Base-by-base conservation (phyloP, 1,284 basidiomycete species). In the Porogramme epimiltina region DNA sequence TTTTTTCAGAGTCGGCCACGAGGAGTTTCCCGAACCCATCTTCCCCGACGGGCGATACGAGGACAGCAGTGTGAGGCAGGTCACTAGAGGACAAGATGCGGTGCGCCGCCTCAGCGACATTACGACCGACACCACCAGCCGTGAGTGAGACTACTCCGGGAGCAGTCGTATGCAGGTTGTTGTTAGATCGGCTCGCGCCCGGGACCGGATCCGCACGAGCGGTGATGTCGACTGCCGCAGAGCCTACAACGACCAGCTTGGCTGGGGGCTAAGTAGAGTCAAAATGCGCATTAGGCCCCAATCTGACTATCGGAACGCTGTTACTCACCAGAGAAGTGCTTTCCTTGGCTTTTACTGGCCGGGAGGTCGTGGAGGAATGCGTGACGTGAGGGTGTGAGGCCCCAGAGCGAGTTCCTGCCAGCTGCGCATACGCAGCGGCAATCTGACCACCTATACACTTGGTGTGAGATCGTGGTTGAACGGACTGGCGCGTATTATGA, bases 41-140 rank as follows among this genome's bases (percentile, higher is more conserved):
- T 42, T 77, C 63, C 0, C 85, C 89, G 19, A 88, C 68, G 6
- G 83, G 80, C 10, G 89, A 81, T 2, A 92, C 68, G 37, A 92
- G 72, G 5, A 87, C 58, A 0, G 78, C 75, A 2, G 62, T 49
- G 15, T 59, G 38, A 18, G 75, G 67, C 15, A 67, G 52, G 11
- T 62, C 62, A 22, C 70, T 60, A 22, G 71, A 68, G 40, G 65
- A 66, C 26, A 85, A 68, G 8, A 87, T 66, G 20, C 88, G 79
- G 61, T 90, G 83, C 2, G 93, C 82, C 1, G 94, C 92, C 66
- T 97, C 93, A 1, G 95, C 93, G 42, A 99, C 85, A 67, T 99
- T 99, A 22, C 95, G 84, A 0, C 84, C 95, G 3, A 99, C 97
- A 13, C 97, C 97, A 2, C 97, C 97, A 0, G 93, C 75, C 0